Conservation (phyloP, 2,329 filamentous ascomycete species). For the Rutstroemia sp. region DNA sequence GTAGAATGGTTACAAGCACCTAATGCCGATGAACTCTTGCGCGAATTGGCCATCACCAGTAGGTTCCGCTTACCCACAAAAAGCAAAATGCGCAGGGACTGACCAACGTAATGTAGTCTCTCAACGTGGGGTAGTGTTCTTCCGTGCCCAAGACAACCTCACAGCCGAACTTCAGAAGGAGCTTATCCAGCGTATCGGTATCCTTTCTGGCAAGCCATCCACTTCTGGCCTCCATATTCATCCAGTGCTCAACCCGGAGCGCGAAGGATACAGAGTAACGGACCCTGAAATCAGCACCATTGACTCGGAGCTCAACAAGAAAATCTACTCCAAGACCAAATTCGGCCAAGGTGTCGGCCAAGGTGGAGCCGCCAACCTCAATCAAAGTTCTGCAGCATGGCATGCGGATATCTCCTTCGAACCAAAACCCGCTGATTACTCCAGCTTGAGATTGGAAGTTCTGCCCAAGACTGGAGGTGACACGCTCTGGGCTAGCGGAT, state of each 20-base stretch:
- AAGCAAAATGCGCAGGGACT: neutral
- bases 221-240: constrained; percentile 55
- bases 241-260: constrained; percentile 46
- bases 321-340: constrained; percentile 34
- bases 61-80: constrained; percentile 9
- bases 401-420: constrained; percentile 61
- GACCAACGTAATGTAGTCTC: constrained; percentile 43
- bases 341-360: neutral
- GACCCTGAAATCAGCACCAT: constrained; percentile 60
- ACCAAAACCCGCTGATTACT: constrained; percentile 54
- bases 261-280: constrained; percentile 36
- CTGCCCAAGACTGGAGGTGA: constrained; percentile 49
- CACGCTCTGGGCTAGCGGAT: constrained; percentile 61
- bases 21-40: constrained; percentile 40
- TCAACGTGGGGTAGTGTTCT: constrained; percentile 63
- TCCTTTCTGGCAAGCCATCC: constrained; percentile 47
- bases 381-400: constrained; percentile 44
- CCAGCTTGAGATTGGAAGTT: constrained; percentile 47
- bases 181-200: constrained; percentile 51
- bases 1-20: constrained; percentile 40
- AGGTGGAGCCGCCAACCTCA: constrained; percentile 18
- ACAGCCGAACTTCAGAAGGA: constrained; percentile 58
- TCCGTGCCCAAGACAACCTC: constrained; percentile 55
- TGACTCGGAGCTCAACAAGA: constrained; percentile 46
- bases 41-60: constrained; percentile 42